Evolutionary conservation across 1,284 basidiomycete species (phyloP).

Genomic region (Trichosporon sp.): DNA sequence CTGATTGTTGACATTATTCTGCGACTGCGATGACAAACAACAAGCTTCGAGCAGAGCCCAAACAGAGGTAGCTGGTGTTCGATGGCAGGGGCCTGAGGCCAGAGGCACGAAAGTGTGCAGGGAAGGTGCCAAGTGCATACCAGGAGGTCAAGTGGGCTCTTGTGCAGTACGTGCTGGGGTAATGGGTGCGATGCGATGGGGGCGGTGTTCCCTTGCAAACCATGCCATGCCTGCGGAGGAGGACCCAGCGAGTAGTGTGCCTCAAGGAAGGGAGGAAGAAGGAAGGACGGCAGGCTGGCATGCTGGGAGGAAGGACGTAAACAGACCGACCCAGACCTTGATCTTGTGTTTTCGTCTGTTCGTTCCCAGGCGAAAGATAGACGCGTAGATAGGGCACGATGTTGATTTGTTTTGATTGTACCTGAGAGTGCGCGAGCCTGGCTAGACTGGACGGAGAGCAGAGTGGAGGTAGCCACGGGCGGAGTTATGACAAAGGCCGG

Average conservation of each 20-base stretch:
- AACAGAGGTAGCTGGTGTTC: neutral
- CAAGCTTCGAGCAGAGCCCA: neutral
- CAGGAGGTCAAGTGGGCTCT: too few species aligned
- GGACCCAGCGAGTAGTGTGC: too few species aligned
- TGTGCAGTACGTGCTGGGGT: too few species aligned
- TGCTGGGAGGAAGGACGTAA: too few species aligned
- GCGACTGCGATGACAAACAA: slow-evolving; percentile 12
- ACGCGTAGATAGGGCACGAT: neutral
- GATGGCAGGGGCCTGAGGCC: neutral
- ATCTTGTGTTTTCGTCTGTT: too few species aligned
- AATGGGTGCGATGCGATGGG: too few species aligned
- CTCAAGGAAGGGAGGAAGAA: too few species aligned
- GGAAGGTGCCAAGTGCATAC: neutral
- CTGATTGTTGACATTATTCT: too few species aligned
- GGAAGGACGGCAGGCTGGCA: too few species aligned
- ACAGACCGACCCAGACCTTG: too few species aligned
- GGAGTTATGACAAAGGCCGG: neutral
- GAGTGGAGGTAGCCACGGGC: neutral
- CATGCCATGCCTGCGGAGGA: too few species aligned
- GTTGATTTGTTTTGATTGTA: neutral
- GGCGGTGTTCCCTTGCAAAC: too few species aligned
- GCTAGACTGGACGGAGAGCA: neutral
- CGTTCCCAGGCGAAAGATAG: neutral
- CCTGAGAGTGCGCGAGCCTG: neutral
- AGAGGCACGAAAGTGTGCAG: neutral